Conservation (phyloP, 345 rosid genomes). For the Murraya paniculata region DNA sequence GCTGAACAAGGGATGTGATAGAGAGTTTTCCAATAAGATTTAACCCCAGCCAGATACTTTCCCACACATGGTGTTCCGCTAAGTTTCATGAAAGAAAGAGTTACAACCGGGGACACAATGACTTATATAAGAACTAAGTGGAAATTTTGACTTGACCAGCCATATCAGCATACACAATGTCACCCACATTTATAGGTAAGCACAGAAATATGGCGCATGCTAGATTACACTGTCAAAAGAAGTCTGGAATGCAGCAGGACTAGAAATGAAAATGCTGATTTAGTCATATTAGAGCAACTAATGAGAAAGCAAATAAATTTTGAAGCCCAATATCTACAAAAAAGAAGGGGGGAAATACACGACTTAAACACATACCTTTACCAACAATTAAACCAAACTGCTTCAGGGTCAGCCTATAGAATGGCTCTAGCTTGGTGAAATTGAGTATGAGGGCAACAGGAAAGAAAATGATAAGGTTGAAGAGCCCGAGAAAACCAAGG, state of each 20-base stretch:
- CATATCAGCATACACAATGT: neutral
- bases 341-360: neutral
- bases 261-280: neutral
- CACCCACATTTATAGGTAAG: neutral
- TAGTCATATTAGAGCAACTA: neutral
- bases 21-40: neutral
- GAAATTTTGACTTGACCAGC: neutral
- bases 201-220: neutral
- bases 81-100: neutral
- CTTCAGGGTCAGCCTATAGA: conserved; percentile 52
- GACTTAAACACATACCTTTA: conserved; percentile 51
- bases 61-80: neutral
- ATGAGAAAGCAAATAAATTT: neutral
- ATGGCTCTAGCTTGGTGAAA: conserved; percentile 68
- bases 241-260: neutral
- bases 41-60: too few relatives aligned
- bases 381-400: conserved; percentile 78
- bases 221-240: neutral
- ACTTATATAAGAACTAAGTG: neutral
- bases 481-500: conserved; percentile 86
- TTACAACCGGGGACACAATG: neutral
- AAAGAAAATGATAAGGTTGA: conserved; percentile 71
- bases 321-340: neutral
- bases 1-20: neutral
- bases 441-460: conserved; percentile 72